phyloP scores from a whole-genome alignment of 768 basidiomycete species.

The Amanita molliuscula region DNA sequence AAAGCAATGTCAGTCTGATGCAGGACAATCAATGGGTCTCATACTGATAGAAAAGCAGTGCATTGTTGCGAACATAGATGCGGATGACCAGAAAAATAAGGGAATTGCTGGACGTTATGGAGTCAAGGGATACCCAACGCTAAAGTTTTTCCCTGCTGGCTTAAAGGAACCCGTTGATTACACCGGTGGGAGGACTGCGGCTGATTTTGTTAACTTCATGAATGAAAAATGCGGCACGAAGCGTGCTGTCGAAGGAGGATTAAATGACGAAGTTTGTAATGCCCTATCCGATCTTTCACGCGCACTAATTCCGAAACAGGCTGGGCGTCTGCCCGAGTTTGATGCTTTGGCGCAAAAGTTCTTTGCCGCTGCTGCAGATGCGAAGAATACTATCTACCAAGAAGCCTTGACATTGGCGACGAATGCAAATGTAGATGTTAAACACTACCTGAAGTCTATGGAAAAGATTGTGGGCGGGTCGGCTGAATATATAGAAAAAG shows the following conservation, averaged over 20 bases:
- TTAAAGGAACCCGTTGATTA: constrained; percentile 57
- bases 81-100: constrained; percentile 74
- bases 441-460: constrained; percentile 87
- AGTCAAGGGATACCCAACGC: constrained; percentile 79
- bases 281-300: constrained; percentile 6
- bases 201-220: constrained; percentile 67
- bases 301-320: constrained; percentile 30
- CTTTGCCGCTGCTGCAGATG: constrained; percentile 45
- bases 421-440: constrained; percentile 39
- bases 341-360: constrained; percentile 73
- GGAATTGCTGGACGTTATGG: constrained; percentile 62
- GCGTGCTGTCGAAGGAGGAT: constrained; percentile 72
- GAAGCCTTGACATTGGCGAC: constrained; percentile 50
- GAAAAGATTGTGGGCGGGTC: constrained; percentile 68
- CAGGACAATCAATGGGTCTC: neutral
- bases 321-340: constrained; percentile 70
- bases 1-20: constrained; percentile 54
- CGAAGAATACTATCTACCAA: constrained; percentile 50
- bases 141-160: constrained; percentile 87
- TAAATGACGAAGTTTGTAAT: constrained; percentile 51
- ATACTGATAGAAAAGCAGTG: constrained; percentile 40
- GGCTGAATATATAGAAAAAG: constrained; percentile 76
- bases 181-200: constrained; percentile 59
- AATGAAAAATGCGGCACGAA: constrained; percentile 84
- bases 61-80: constrained; percentile 85